Base-by-base conservation (phyloP, 768 basidiomycete species). In the Rhodotorula taiwanensis region DNA sequence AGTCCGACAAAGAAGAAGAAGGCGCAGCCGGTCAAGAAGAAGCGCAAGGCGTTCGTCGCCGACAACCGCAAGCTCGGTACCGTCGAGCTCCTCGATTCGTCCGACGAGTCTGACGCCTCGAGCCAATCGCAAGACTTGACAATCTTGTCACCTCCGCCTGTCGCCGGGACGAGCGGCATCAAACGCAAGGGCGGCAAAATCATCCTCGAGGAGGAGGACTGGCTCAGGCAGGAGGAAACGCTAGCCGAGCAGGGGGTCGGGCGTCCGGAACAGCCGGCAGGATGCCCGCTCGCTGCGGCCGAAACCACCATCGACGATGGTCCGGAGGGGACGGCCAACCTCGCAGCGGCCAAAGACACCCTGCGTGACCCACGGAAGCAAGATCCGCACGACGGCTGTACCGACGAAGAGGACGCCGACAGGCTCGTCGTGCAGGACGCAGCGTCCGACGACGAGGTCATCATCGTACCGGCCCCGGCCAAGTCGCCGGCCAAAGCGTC, bases 41-140 rank as follows among this genome's bases (percentile, higher is more conserved):
- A 31, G 25, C 34, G n/a, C 16, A 41, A 33, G 8, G 28, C 48
- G 2, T 42, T 55, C 34, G 51, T 52, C 51, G 23, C 33, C 41
- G 48, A 65, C 58, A 65, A 56, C 36, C 53, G 64, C 42, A 60
- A 65, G 53, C 57, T 65, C 53, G 64, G 64, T 13, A 65, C 64
- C 1, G 53, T 65, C 42, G 64, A 60, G 3, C 54, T 65, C 11
- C 34, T 65, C 20, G 64, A 65, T 49, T 44, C 64, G 52, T n/a
- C 48, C 21, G 54, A 55, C 21, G 64, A 65, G 20, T 34, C 25
- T 15, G 15, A 31, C n/a, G 8, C 45, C 8, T n/a, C 45, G n/a
- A 47, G 45, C 45, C 45, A 10, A 9, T 21, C 8, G 34, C 51
- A 18, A 14, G 33, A 10, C 21, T 34, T 6, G 1, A 8, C 48